A percentile compares a stretch with the other conserved stretches of the same genome.
phyloP scores from a whole-genome alignment of 2,329 filamentous ascomycete genomes.

The Tolypocladium album region DNA sequence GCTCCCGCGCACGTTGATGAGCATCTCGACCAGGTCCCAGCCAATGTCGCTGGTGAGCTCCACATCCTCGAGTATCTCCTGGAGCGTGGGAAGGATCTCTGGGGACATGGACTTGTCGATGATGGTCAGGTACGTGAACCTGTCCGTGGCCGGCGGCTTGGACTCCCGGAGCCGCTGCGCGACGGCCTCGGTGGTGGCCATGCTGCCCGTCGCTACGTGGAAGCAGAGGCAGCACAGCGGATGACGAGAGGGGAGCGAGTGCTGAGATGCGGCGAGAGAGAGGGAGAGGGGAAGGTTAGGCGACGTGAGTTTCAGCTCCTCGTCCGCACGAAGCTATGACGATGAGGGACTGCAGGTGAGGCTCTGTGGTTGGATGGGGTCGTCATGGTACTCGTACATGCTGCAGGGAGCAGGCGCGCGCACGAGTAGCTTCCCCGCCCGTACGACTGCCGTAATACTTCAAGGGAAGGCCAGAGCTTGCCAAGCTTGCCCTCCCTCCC shows the following conservation, averaged over 20 bases:
- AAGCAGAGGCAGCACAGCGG: background rate
- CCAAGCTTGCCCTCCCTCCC: too few relatives aligned
- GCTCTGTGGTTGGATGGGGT: background rate
- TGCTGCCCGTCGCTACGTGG: conserved; percentile 5
- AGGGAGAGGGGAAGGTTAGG: too few relatives aligned
- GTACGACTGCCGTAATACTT: too few relatives aligned
- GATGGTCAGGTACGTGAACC: conserved; percentile 68
- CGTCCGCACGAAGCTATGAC: background rate
- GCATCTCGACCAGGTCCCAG: conserved; percentile 72
- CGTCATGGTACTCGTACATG: background rate
- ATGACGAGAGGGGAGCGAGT: background rate
- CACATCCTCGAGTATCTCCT: conserved; percentile 57
- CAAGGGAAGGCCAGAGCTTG: too few relatives aligned
- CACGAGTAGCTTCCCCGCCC: background rate
- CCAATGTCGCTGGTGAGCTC: conserved; percentile 66
- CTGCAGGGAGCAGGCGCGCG: background rate
- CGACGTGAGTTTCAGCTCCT: background rate
- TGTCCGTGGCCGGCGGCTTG: conserved; percentile 46
- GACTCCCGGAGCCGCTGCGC: conserved; percentile 37
- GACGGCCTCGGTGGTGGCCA: conserved; percentile 26
- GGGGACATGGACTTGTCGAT: conserved; percentile 62
- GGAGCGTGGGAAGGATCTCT: conserved; percentile 55
- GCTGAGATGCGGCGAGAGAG: background rate
- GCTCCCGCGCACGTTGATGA: conserved; percentile 57
- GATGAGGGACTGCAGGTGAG: background rate